Percentiles rank a stretch among this genome's conserved stretches.
phyloP scores from a whole-genome alignment of 2,329 filamentous ascomycete genomes.

The Neonectria punicea region DNA sequence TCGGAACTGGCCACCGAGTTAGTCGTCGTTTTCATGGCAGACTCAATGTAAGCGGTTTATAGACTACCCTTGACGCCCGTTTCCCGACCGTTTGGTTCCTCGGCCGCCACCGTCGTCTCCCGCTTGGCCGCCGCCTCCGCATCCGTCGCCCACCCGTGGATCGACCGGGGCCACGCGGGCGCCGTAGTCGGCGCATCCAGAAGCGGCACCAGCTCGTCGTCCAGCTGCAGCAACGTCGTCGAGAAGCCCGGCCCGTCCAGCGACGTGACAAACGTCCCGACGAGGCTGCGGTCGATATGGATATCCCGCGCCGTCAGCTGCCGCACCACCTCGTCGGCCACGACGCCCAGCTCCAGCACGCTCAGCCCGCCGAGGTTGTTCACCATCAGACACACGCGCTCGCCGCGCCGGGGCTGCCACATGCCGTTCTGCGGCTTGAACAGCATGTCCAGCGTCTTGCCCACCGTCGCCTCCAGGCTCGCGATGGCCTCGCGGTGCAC shows the following conservation, averaged over 20 bases:
- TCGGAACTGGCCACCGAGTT: conserved; percentile 24
- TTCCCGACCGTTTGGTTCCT: conserved; percentile 24
- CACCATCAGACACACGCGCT: conserved; percentile 36
- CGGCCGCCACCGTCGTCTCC: conserved; percentile 14
- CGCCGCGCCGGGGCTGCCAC: conserved; percentile 34
- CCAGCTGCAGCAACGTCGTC: conserved; percentile 34
- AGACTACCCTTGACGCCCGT: conserved; percentile 31
- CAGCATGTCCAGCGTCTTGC: conserved; percentile 35
- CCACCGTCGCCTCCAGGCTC: conserved; percentile 31
- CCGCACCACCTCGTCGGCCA: conserved; percentile 37
- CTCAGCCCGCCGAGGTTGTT: conserved; percentile 41
- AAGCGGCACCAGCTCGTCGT: conserved; percentile 32
- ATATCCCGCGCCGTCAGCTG: conserved; percentile 25
- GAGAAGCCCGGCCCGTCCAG: conserved; percentile 40
- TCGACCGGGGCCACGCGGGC: conserved; percentile 38
- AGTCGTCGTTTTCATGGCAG: too few species aligned
- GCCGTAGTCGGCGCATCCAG: conserved; percentile 38
- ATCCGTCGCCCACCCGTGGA: conserved; percentile 36
- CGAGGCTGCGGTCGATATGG: conserved; percentile 30
- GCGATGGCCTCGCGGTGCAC: conserved; percentile 34
- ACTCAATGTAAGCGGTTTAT: too few species aligned
- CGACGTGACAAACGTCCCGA: conserved; percentile 40
- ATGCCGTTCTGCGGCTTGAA: conserved; percentile 36
- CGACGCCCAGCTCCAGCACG: conserved; percentile 38
- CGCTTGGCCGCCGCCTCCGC: conserved; percentile 26